Percentiles rank a stretch among this genome's conserved stretches.
These are phyloP conservation scores for Linnemannia schmuckeri DNA, from an alignment of 192 early-diverging fungal genomes.

Conservation along the genomic window DNA sequence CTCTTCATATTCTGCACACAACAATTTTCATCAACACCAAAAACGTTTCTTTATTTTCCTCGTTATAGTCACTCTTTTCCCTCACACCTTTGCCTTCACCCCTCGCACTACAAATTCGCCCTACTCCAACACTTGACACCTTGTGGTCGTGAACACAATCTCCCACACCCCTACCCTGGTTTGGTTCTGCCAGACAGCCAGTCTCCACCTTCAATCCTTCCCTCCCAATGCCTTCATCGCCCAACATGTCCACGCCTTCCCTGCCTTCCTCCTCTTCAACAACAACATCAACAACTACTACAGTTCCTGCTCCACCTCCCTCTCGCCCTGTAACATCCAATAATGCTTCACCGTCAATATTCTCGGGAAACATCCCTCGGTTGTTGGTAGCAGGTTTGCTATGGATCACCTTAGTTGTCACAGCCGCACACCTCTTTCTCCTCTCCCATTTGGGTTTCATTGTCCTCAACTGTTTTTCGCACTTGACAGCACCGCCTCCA, in stretches of 20 bases:
- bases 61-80: background rate
- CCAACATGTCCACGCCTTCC: conserved; percentile 10
- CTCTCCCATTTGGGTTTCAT: conserved; percentile 47
- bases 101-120: background rate
- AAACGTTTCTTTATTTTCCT: background rate
- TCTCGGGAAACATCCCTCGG: conserved; percentile 39
- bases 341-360: conserved; percentile 10
- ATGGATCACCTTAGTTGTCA: conserved; percentile 45
- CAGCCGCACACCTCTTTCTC: conserved; percentile 39
- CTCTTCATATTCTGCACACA: background rate
- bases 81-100: background rate
- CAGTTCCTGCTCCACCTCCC: background rate
- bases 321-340: conserved; percentile 5
- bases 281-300: conserved; percentile 10
- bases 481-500: conserved; percentile 15
- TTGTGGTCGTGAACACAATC: background rate
- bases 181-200: background rate
- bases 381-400: conserved; percentile 34
- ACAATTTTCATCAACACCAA: background rate
- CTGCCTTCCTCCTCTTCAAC: background rate
- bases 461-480: conserved; percentile 50
- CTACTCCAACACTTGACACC: background rate
- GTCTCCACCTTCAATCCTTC: background rate
- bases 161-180: background rate
- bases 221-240: conserved; percentile 22